Evolutionary conservation across 2,329 filamentous ascomycete genomes (phyloP), one percentile per base, ranked within the genome.

Genomic region (Phoma sp.): DNA sequence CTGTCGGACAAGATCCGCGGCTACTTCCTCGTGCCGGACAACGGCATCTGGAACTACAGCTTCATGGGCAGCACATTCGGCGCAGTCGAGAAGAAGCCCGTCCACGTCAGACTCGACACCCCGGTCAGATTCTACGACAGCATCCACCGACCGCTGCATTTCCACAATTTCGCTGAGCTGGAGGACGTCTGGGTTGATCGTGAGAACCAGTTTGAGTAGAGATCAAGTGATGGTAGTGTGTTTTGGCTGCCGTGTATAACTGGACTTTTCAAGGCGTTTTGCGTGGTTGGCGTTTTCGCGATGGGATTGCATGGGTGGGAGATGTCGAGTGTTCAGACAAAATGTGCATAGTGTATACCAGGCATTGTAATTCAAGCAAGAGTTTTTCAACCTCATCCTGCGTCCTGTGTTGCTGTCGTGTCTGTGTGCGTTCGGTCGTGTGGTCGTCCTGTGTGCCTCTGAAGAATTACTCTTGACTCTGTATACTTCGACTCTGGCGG

Each of bases 181-280:
- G 95, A 99, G 79, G 94, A 99, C 77, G 90, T 96, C 37, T 96
- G 93, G 86, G 93, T 97, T 41, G 95, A 99, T 76, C 84, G 92
- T 69, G 86, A 86, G 61, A 94, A 99, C 80, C 94, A 93, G 75
- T 96, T 99, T 80, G 94, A 92, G 67, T 98, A 68, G 41, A 31
- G 25, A 13, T 32, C n/a, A n/a, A 33, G 24, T 38, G n/a, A 37
- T 12, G 24, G 12, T n/a, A 36, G 5, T 31, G 25, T 46, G 27
- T 46, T 51, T 40, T 17, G 17, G 39, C n/a, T 21, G 17, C 3
- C 12, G n/a, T 44, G 52, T 50, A 51, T 24, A 45, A 45, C 27
- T 49, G 46, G 49, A 33, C 21, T 35, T 52, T 29, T 24, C 19
- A 10, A 29, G 60, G 61, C 54, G 54, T 63, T 63, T 62, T 10